These are phyloP conservation scores for Candida verbasci DNA, from an alignment of 805 yeast genomes.

Conservation along the genomic window DNA sequence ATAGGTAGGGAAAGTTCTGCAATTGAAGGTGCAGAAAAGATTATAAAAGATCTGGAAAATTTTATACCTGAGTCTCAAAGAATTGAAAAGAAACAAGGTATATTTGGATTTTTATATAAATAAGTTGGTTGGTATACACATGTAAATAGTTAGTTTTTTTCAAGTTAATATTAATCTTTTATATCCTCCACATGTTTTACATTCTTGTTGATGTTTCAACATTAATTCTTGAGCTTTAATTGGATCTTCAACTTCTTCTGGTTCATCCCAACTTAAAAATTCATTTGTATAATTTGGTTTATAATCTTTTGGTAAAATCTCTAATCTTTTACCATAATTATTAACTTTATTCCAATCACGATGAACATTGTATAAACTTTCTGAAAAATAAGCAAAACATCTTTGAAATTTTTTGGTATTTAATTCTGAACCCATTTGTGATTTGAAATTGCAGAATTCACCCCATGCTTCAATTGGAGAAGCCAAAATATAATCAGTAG, in stretches of 20 bases:
- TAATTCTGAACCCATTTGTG: conserved; percentile 39
- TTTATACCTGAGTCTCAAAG: conserved; percentile 71
- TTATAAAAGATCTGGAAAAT: conserved; percentile 68
- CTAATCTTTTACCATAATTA: conserved; percentile 50
- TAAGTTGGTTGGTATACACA: conserved; percentile 2
- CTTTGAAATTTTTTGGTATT: conserved; percentile 46
- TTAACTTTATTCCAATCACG: conserved; percentile 57
- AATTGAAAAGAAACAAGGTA: conserved; percentile 56
- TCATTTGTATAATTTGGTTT: conserved; percentile 48
- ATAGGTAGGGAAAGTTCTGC: conserved; percentile 88
- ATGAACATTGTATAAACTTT: conserved; percentile 47
- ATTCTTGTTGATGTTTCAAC: conserved; percentile 42
- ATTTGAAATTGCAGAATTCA: conserved; percentile 45
- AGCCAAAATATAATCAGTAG: conserved; percentile 44
- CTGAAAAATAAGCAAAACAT: conserved; percentile 53
- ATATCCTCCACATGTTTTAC: conserved; percentile 46
- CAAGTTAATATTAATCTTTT: conserved; percentile 34
- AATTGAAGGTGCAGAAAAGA: conserved; percentile 69
- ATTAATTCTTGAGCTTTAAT: conserved; percentile 44
- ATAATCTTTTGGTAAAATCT: conserved; percentile 47
- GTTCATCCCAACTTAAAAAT: conserved; percentile 47
- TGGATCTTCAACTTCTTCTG: conserved; percentile 34
- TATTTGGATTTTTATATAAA: conserved; percentile 56
- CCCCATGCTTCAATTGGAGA: conserved; percentile 44
- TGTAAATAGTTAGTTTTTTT: conserved; percentile 3